Base-by-base conservation (phyloP, 306 rosid genomes). In the Citrullus amarus region DNA sequence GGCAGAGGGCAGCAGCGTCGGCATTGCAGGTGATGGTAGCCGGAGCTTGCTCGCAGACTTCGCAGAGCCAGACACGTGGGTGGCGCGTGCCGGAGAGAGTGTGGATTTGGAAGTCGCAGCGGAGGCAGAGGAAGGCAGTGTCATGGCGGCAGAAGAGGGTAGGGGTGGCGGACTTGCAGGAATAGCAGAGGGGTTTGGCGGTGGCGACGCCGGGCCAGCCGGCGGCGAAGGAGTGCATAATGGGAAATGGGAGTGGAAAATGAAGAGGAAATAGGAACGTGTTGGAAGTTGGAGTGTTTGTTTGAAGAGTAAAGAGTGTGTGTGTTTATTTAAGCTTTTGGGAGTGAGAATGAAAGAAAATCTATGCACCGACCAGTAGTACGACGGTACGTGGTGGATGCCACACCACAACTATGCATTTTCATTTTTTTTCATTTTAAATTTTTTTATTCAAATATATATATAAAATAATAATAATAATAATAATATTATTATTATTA, bases 11-110 rank as follows among this genome's bases (percentile, higher is more conserved):
- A 0, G 97, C 98, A 3, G 97, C 97, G 87, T 92, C 98, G 0
- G 98, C 98, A 79, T 90, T 92, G 88, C 98, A 94, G 60, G 97
- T 90, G 90, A 94, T 88, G 17, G 92, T 75, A 0, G 96, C 96
- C 0, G 98, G 97, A 0, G 96, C 97, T 46, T 94, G 98, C 79
- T 92, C 97, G 78, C 97, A 94, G 22, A 94, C 97, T 79, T 92
- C 97, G 2, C 98, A 94, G 82, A 94, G 83, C 96, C 96, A 94
- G 3, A 94, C 92, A 58, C 98, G 97, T 80, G 85, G 88, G 84
- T 92, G 97, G 54, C 92, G 91, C 15, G 87, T 83, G 0, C 85
- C 86, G 0, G 88, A 88, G 75, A 83, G 86, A 41, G 78, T 78
- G 87, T 93, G 98, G 76, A 93, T 86, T 69, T 76, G 86, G 58